phyloP scores from a whole-genome alignment of 2,329 filamentous ascomycete species.

The Pseudogymnoascus sp. region DNA sequence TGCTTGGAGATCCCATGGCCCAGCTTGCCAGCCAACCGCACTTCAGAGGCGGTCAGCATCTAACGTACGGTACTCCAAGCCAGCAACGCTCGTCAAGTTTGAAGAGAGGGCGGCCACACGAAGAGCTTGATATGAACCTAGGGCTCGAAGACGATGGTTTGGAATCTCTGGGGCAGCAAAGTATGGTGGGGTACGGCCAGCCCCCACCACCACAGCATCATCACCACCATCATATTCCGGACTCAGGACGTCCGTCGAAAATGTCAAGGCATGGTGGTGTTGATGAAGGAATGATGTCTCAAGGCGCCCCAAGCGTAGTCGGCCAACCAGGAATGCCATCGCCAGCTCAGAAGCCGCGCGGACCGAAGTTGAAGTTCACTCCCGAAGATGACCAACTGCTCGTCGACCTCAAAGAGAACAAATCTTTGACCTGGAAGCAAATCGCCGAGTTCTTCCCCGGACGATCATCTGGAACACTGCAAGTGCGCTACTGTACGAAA shows the following conservation, averaged over 20 bases:
- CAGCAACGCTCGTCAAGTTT: conserved; percentile 25
- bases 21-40: conserved; percentile 40
- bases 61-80: conserved; percentile 35
- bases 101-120: conserved; percentile 46
- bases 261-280: conserved; percentile 54
- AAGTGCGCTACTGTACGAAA: conserved; percentile 92
- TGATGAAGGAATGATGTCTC: conserved; percentile 36
- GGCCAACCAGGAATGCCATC: conserved; percentile 80
- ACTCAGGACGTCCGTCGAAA: conserved; percentile 62
- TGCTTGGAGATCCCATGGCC: conserved; percentile 48
- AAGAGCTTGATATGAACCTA: conserved; percentile 43
- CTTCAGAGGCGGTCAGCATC: conserved; percentile 43
- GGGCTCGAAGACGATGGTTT: conserved; percentile 39
- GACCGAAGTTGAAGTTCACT: conserved; percentile 89
- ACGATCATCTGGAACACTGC: conserved; percentile 78
- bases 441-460: conserved; percentile 95
- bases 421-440: conserved; percentile 93
- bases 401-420: conserved; percentile 87
- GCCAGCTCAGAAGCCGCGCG: conserved; percentile 71
- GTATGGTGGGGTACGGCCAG: conserved; percentile 36
- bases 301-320: conserved; percentile 73
- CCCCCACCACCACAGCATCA: conserved; percentile 35
- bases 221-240: conserved; percentile 77
- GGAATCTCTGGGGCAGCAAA: conserved; percentile 47
- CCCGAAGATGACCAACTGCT: conserved; percentile 82